Conservation (phyloP, 257 asterid genomes). For the Hygrophila difformis region DNA sequence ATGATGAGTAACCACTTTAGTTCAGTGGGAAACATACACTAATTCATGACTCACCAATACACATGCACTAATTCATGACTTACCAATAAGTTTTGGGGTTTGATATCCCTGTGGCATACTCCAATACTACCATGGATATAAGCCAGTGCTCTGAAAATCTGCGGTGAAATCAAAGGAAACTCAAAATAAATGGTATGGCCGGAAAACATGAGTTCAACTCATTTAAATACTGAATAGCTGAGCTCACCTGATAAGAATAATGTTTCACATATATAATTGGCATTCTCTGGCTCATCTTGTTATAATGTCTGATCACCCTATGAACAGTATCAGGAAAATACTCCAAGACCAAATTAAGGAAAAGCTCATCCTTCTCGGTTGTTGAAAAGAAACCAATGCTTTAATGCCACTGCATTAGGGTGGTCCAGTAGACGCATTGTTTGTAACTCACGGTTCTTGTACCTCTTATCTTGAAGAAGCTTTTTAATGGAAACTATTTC, state of each 20-base stretch:
- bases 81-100: slow-evolving; percentile 83
- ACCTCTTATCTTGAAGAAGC: slow-evolving; percentile 88
- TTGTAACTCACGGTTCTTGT: slow-evolving; percentile 83
- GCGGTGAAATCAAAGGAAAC: too few relatives aligned
- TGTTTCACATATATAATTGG: slow-evolving; percentile 73
- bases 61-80: too few relatives aligned
- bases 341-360: too few relatives aligned
- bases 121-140: slow-evolving; percentile 78
- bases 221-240: too few relatives aligned
- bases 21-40: background rate
- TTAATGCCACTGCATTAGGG: slow-evolving; percentile 61
- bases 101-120: slow-evolving; percentile 87
- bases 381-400: slow-evolving; percentile 82
- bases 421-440: too few relatives aligned
- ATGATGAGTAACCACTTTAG: slow-evolving; percentile 3
- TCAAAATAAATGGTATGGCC: too few relatives aligned
- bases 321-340: too few relatives aligned
- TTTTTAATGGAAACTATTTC: slow-evolving; percentile 81
- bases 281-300: slow-evolving; percentile 83
- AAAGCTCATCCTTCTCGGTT: slow-evolving; percentile 71
- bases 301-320: too few relatives aligned
- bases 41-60: too few relatives aligned
- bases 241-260: slow-evolving; percentile 66
- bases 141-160: slow-evolving; percentile 62
- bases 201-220: too few relatives aligned